Base-by-base conservation (phyloP, 2,329 filamentous ascomycete genomes). In the Colletotrichum zoysiae region DNA sequence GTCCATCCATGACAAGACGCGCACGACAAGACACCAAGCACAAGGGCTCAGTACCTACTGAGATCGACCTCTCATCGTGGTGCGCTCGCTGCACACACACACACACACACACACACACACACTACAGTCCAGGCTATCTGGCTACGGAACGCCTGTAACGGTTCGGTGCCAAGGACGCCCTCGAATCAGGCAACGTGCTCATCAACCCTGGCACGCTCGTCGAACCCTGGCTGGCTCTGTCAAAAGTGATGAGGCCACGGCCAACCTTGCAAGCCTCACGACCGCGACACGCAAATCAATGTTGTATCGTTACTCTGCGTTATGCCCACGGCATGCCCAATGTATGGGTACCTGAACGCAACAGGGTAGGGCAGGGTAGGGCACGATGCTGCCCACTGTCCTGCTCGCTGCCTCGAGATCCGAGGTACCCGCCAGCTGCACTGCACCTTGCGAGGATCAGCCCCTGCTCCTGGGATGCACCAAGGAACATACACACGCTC, bases 381-480 rank as follows among this genome's bases (percentile, higher is more conserved):
- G 51, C 69, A 71, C 65, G 58, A 58, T 71, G 65, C 51, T 68
- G 69, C 59, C 56, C 56, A 26, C 38, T 50, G 26, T 20, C 50
- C 38, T 65, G 57, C 64, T 51, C 51, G 64, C 58, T 65, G 68
- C 68, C 38, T 68, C 69, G 51, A 68, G 58, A 71, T 71, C 69
- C 69, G 69, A 71, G 65, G 69, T 60, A 69, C 65, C 69, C 69
- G 69, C 69, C 65, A 63, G 69, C 59, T 71, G 65, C 65, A 69
- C 59, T 71, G 65, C 65, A 69, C 35, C 58, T 59, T 59, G 42
- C 53, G 65, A 71, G 69, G 65, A 64, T 64, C 42, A 33, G 55
- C 69, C 64, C 69, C 59, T 71, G 69, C 46, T 59, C 46, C 42
- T n/a, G 42, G 59, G 53, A 63, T 42, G 65, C 69, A 69, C 57